Evolutionary conservation across 179 eudicot species (phyloP).

Genomic region (Patellifolia procumbens): DNA sequence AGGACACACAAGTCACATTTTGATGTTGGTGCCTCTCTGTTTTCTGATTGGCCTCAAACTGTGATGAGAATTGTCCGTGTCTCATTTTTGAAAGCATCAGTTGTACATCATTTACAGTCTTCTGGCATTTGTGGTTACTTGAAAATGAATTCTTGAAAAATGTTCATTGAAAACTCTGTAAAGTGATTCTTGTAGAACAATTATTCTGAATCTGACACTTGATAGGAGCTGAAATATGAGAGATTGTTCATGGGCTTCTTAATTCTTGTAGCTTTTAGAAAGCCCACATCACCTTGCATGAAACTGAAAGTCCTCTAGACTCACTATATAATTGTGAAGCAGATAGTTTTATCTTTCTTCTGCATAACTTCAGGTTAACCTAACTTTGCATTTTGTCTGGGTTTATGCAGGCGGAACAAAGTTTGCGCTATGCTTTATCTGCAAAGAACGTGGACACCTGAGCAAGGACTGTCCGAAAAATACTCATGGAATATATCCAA

Average conservation of each 20-base stretch:
- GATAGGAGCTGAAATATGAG: too few species aligned
- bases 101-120: neutral
- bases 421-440: slow-evolving; percentile 92
- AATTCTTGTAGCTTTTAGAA: neutral
- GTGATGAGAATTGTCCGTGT: neutral
- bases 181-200: neutral
- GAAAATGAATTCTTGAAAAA: neutral
- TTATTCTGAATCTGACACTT: neutral
- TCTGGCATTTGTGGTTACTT: neutral
- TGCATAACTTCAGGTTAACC: slow-evolving; percentile 2
- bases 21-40: neutral
- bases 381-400: slow-evolving; percentile 3
- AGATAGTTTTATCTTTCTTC: neutral
- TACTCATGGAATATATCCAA: slow-evolving; percentile 92
- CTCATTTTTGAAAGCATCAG: neutral
- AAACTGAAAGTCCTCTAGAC: neutral
- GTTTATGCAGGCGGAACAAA: slow-evolving; percentile 77
- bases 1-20: too few species aligned
- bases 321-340: neutral
- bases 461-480: slow-evolving; percentile 92
- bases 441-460: slow-evolving; percentile 89
- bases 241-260: neutral
- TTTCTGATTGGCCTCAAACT: neutral
- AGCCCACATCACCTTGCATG: neutral
- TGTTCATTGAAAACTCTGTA: neutral